A percentile compares a stretch with the other conserved stretches of the same genome.
Conservation (phyloP, 768 basidiomycete species). For the Kwoniella sp. region DNA sequence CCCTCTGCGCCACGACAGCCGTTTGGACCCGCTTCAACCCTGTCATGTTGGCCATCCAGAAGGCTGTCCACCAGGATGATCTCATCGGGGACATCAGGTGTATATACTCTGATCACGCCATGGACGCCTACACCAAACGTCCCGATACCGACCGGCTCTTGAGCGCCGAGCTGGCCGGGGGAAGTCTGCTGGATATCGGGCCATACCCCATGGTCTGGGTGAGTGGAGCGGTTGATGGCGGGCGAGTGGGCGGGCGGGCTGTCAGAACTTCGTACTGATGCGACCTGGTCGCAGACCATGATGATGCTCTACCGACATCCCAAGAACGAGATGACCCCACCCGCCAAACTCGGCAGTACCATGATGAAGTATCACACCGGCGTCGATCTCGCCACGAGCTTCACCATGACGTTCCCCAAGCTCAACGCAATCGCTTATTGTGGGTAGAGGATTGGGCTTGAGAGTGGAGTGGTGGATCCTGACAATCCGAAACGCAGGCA, state of each 20-base stretch:
- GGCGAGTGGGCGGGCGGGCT: not conserved
- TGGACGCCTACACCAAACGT: slow-evolving; percentile 32
- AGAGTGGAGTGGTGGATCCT: no score
- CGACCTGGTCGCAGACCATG: slow-evolving; percentile 11
- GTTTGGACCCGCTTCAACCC: slow-evolving; percentile 51
- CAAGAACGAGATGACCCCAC: slow-evolving; percentile 30
- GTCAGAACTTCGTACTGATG: not conserved
- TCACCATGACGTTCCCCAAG: slow-evolving; percentile 31
- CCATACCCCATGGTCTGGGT: slow-evolving; percentile 34
- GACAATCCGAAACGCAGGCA: slow-evolving; percentile 17
- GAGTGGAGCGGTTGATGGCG: slow-evolving; percentile 2
- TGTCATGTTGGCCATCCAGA: slow-evolving; percentile 37
- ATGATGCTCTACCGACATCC: slow-evolving; percentile 43
- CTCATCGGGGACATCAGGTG: slow-evolving; percentile 43
- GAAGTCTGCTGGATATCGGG: slow-evolving; percentile 49
- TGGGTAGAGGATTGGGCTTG: no score
- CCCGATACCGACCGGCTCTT: slow-evolving; percentile 38
- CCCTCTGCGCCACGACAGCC: slow-evolving; percentile 7
- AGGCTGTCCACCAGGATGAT: slow-evolving; percentile 34
- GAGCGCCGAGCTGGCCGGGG: slow-evolving; percentile 46
- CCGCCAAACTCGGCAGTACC: slow-evolving; percentile 28
- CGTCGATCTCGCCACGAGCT: slow-evolving; percentile 29
- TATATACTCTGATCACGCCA: slow-evolving; percentile 41
- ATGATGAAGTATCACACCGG: slow-evolving; percentile 31
- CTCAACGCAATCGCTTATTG: slow-evolving; percentile 25